Base-by-base conservation (phyloP, 23 red algal species). In the Gracilaria domingensis region DNA sequence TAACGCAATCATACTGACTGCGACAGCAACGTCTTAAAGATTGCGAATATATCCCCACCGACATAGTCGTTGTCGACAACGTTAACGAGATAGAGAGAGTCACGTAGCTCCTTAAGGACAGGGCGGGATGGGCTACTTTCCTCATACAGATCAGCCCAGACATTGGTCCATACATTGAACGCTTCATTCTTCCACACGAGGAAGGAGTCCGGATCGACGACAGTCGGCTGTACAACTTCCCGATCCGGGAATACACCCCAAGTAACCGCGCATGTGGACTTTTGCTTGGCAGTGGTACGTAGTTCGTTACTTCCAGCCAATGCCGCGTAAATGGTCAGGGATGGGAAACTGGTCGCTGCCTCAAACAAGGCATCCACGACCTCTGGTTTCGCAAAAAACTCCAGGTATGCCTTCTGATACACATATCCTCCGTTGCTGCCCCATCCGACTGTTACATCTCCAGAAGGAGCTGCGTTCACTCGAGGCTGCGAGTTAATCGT, bases 371-470 rank as follows among this genome's bases (percentile, higher is more conserved):
- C 86, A 39, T 96, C 94, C 7, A 96, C 88, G 32, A 84, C 69
- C 34, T 90, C 75, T 44, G 66, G 36, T 36, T 89, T 88, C 13
- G 93, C 90, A 84, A 99, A 99, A 73, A 99, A 99, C 49, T 99
- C 97, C 4, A 99, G 67, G 92, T 99, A 99, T 74, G 97, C 97
- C 69, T 99, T 99, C 79, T 99, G 97, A 69, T 99, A 99, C 38
- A 99, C 97, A 87, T 94, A 98, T 32, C 97, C 97, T 59, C 93
- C 92, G 56, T 67, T 48, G 42, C 82, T 93, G 62, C 97, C 97
- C 97, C 97, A 99, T 38, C 97, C 97, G 50, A 99, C 83, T 11
- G 85, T 94, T n/a, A 93, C 82, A 89, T 99, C 97, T 17, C 74
- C 83, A 34, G 94, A 96, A 28, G 97, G 97, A 18, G 92, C 97